These are phyloP conservation scores for Leucocoprinus birnbaumii DNA, from an alignment of 768 basidiomycete genomes.

Conservation along the genomic window DNA sequence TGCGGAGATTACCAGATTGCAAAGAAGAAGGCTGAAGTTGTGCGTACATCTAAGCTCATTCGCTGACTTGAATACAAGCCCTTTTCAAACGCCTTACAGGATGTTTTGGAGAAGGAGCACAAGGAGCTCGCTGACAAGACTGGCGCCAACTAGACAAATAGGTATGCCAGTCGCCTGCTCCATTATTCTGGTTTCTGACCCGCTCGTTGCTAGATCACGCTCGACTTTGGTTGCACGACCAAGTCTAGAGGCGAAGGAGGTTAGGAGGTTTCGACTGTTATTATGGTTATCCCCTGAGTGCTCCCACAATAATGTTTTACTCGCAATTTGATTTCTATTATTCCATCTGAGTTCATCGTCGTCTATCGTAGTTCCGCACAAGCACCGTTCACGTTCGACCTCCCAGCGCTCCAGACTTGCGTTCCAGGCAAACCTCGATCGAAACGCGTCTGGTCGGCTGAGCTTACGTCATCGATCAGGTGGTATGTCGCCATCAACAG, in stretches of 20 bases:
- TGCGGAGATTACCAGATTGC: constrained; percentile 26
- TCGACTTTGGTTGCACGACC: background rate
- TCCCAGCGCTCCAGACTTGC: background rate
- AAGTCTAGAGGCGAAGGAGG: background rate
- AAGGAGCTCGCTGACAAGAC: constrained; percentile 20
- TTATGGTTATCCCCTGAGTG: background rate
- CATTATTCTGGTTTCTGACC: background rate
- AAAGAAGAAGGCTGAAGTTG: constrained; percentile 31
- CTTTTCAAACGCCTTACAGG: constrained; percentile 16
- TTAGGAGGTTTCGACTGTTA: background rate
- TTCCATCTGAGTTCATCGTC: too few relatives aligned
- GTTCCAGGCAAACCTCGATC: background rate
- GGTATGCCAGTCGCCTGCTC: background rate
- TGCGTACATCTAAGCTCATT: constrained; percentile 14
- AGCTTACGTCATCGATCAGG: constrained; percentile 7
- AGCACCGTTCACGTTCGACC: background rate
- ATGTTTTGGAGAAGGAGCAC: constrained; percentile 23
- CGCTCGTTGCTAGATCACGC: background rate
- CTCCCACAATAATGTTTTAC: too few relatives aligned
- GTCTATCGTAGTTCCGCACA: background rate
- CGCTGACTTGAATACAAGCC: background rate
- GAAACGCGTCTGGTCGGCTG: background rate
- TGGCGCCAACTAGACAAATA: background rate
- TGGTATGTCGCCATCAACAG: background rate
- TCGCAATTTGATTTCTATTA: too few relatives aligned